These are phyloP conservation scores for Fimicolochytrium jonesii DNA, from an alignment of 192 early-diverging fungal genomes.

Conservation along the genomic window DNA sequence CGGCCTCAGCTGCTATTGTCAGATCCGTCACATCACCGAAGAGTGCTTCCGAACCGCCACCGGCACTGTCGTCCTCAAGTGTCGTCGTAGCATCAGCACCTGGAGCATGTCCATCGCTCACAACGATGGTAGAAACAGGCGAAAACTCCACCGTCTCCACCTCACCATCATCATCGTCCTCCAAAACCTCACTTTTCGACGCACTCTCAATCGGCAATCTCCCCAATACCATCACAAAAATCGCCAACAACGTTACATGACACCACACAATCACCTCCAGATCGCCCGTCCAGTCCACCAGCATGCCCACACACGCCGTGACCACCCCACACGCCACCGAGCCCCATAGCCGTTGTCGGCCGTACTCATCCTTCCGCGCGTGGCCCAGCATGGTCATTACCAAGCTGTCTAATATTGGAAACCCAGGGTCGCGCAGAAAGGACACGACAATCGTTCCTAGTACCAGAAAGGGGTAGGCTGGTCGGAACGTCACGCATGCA, in stretches of 20 bases:
- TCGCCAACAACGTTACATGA: not conserved
- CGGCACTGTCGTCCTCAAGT: no score
- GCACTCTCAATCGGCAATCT: not conserved
- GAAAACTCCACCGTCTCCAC: not conserved
- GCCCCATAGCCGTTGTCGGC: slow-evolving; percentile 2
- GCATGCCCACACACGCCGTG: not conserved
- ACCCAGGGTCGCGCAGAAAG: not conserved
- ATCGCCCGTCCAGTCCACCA: not conserved
- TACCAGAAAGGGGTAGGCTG: not conserved
- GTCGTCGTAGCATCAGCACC: no score
- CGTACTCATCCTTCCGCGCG: not conserved
- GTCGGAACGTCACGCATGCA: not conserved
- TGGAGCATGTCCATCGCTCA: no score
- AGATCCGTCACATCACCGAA: no score
- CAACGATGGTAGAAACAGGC: not conserved
- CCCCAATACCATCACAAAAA: not conserved
- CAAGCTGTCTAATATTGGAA: slow-evolving; percentile 2
- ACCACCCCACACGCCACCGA: not conserved
- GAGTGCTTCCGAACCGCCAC: no score
- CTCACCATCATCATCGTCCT: slow-evolving; percentile 1
- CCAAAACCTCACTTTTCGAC: not conserved
- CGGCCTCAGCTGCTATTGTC: no score
- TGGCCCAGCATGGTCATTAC: not conserved
- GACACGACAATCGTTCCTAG: not conserved
- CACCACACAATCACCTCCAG: not conserved